phyloP scores from a whole-genome alignment of 306 rosid species.

The Vigna angularis region DNA sequence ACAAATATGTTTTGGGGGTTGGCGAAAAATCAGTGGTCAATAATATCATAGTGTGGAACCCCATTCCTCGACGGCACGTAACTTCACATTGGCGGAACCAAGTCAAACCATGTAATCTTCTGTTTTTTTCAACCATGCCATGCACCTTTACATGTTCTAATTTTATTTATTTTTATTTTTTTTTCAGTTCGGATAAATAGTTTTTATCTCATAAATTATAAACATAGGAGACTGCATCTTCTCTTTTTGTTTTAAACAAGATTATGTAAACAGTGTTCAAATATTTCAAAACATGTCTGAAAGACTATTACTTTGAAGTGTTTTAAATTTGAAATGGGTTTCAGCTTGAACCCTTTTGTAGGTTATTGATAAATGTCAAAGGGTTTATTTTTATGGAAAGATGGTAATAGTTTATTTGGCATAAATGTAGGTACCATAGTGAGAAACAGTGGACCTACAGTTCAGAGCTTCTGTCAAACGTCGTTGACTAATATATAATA shows the following conservation, averaged over 20 bases:
- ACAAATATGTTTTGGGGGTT: not conserved
- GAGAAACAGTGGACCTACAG: conserved; percentile 42
- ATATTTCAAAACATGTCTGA: too few species aligned
- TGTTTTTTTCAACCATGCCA: not conserved
- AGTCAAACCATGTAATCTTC: conserved; percentile 52
- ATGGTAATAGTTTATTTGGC: too few species aligned
- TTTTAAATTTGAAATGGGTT: too few species aligned
- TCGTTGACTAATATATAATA: conserved; percentile 62
- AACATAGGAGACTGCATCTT: not conserved
- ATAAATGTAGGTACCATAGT: too few species aligned
- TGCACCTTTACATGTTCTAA: not conserved
- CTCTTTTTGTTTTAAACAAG: too few species aligned
- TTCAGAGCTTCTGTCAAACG: conserved; percentile 51
- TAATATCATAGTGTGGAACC: conserved; percentile 48
- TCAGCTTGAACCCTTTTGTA: too few species aligned
- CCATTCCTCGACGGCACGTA: conserved; percentile 76
- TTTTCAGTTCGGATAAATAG: too few species aligned
- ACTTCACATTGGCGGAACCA: conserved; percentile 47
- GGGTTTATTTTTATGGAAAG: too few species aligned
- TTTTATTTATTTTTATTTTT: not conserved
- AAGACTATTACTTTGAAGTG: too few species aligned
- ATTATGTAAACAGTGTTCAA: too few species aligned
- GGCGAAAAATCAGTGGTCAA: conserved; percentile 4
- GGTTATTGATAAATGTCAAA: too few species aligned
- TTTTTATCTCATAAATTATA: not conserved